Percentiles rank a stretch among this genome's conserved stretches.
phyloP scores from a whole-genome alignment of 2,329 filamentous ascomycete genomes.

The Microcyclospora pomicola region DNA sequence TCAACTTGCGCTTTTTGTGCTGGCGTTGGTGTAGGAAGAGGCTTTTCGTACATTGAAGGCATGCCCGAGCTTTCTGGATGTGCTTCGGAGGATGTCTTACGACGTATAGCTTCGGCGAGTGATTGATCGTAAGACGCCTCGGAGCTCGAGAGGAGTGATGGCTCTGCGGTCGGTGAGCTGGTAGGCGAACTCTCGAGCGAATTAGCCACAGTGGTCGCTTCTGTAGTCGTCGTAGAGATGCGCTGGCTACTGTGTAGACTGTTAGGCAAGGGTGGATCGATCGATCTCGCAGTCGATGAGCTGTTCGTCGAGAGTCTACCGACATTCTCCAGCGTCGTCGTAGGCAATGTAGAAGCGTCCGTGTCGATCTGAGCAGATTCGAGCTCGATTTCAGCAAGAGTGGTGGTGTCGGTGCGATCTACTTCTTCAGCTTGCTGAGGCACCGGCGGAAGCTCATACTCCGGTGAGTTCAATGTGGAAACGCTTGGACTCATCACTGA shows the following conservation, averaged over 20 bases:
- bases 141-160: not conserved
- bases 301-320: too few species aligned
- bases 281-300: conserved; percentile 6
- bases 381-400: conserved; percentile 8
- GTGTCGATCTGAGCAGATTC: conserved; percentile 3
- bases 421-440: not conserved
- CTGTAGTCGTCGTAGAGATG: conserved; percentile 15
- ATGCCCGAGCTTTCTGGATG: not conserved
- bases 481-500: conserved; percentile 8
- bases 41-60: not conserved
- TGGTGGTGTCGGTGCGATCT: conserved; percentile 4
- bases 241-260: conserved; percentile 17
- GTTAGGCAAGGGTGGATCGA: conserved; percentile 16
- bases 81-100: not conserved
- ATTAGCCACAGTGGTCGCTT: conserved; percentile 9
- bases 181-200: conserved; percentile 18
- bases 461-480: too few species aligned
- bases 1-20: not conserved
- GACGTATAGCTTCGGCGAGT: conserved; percentile 2
- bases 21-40: not conserved
- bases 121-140: not conserved
- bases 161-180: conserved; percentile 13
- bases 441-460: not conserved
- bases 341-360: conserved; percentile 14
- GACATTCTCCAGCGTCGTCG: conserved; percentile 2